Conservation (phyloP, 495 filamentous ascomycete genomes). For the Penicillium crystallinum region DNA sequence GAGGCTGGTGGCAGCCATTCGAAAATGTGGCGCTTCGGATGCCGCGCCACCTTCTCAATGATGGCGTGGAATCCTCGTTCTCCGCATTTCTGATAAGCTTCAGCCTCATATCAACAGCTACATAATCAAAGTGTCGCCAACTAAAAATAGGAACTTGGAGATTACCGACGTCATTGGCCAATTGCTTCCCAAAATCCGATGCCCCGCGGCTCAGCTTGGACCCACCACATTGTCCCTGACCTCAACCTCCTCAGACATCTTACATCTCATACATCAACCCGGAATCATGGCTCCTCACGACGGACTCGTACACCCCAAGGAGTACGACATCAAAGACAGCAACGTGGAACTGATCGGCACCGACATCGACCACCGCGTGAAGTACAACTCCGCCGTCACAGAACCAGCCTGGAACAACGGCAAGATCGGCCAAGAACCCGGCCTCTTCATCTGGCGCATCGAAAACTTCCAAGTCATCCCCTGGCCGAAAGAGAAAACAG, state of each 20-base stretch:
- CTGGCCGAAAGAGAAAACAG: slow-evolving; percentile 49
- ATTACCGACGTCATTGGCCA: background rate
- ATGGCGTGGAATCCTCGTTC: background rate
- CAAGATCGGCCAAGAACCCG: slow-evolving; percentile 39
- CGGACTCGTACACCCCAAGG: slow-evolving; percentile 51
- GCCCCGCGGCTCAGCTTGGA: slow-evolving; percentile 3
- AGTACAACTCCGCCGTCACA: slow-evolving; percentile 54
- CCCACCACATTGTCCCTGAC: slow-evolving; percentile 3
- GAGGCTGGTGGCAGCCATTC: too few relatives aligned
- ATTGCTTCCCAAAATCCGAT: background rate
- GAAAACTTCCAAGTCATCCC: slow-evolving; percentile 56
- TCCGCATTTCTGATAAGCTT: background rate
- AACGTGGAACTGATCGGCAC: slow-evolving; percentile 58
- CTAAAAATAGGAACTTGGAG: slow-evolving; percentile 1
- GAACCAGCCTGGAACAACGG: slow-evolving; percentile 60
- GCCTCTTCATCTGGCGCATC: slow-evolving; percentile 56
- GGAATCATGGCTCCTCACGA: slow-evolving; percentile 50
- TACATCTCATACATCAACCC: background rate
- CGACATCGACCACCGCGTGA: slow-evolving; percentile 57
- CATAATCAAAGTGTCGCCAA: background rate
- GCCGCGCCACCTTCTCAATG: too few relatives aligned
- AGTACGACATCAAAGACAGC: slow-evolving; percentile 58
- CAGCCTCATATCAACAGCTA: background rate
- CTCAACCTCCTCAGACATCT: too few relatives aligned
- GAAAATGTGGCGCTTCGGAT: too few relatives aligned